A percentile compares a stretch with the other conserved stretches of the same genome.
These are phyloP conservation scores for Suillus cothurnatus DNA, from an alignment of 768 basidiomycete genomes.

Conservation along the genomic window DNA sequence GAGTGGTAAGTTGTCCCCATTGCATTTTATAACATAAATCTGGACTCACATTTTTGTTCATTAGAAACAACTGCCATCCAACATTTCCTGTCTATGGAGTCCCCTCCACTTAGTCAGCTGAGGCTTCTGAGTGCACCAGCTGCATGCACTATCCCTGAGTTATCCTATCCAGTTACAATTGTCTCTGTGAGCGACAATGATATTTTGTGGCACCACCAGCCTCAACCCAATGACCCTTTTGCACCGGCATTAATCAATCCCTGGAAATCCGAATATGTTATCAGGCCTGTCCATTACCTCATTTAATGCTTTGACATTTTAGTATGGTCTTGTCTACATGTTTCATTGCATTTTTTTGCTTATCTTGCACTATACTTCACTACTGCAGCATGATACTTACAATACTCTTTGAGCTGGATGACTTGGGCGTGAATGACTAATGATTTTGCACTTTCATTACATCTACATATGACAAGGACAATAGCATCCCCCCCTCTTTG, in stretches of 20 bases:
- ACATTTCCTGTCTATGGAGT: background rate
- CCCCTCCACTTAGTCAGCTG: background rate
- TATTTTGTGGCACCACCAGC: no score
- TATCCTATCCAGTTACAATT: no score
- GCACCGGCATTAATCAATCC: background rate
- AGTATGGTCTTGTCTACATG: background rate
- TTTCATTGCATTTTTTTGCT: background rate
- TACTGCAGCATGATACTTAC: background rate
- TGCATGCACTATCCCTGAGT: background rate
- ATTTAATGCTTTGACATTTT: background rate
- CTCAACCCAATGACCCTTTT: no score
- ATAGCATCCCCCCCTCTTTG: background rate
- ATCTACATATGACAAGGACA: background rate
- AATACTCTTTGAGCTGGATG: background rate
- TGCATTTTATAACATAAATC: background rate
- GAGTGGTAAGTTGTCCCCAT: background rate
- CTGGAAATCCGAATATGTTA: background rate
- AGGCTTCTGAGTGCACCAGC: background rate
- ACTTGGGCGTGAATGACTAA: background rate
- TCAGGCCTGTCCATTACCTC: background rate
- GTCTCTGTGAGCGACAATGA: no score
- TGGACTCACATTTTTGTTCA: background rate
- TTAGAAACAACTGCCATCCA: background rate
- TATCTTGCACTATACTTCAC: background rate
- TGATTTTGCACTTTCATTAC: slow-evolving; percentile 1